A percentile compares a stretch with the other conserved stretches of the same genome.
phyloP scores from a whole-genome alignment of 169 alveolate species.

The Babesia ovis region DNA sequence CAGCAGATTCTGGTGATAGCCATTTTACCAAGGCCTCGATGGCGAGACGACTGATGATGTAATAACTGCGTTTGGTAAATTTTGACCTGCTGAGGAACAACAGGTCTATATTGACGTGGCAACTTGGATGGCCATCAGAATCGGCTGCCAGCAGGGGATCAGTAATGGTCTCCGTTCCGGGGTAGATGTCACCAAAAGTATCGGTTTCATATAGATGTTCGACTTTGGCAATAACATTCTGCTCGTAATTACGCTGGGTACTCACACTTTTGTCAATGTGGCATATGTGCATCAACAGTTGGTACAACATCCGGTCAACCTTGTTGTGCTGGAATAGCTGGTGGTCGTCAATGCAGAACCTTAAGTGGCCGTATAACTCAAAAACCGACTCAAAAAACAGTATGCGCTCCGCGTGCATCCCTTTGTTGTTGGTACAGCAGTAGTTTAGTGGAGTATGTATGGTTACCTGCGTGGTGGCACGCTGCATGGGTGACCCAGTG shows the following conservation, averaged over 20 bases:
- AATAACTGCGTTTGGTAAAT: constrained; percentile 28
- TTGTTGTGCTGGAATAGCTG: constrained; percentile 43
- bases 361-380: constrained; percentile 17
- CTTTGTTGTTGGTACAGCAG: background rate
- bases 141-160: background rate
- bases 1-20: constrained; percentile 38
- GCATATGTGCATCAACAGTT: constrained; percentile 28
- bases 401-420: background rate
- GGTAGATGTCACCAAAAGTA: constrained; percentile 6
- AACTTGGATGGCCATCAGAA: background rate
- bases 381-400: constrained; percentile 32
- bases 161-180: background rate
- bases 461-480: background rate
- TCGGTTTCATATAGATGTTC: constrained; percentile 10
- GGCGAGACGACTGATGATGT: constrained; percentile 26
- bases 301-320: constrained; percentile 34
- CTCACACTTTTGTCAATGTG: constrained; percentile 19
- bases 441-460: background rate
- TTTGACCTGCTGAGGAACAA: constrained; percentile 22
- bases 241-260: constrained; percentile 32
- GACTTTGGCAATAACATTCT: background rate
- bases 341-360: constrained; percentile 21
- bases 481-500: background rate
- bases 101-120: constrained; percentile 14
- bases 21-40: constrained; percentile 29